Conservation (phyloP, 1,139 yeast species). For the Keqinozyma sinolaborantium region DNA sequence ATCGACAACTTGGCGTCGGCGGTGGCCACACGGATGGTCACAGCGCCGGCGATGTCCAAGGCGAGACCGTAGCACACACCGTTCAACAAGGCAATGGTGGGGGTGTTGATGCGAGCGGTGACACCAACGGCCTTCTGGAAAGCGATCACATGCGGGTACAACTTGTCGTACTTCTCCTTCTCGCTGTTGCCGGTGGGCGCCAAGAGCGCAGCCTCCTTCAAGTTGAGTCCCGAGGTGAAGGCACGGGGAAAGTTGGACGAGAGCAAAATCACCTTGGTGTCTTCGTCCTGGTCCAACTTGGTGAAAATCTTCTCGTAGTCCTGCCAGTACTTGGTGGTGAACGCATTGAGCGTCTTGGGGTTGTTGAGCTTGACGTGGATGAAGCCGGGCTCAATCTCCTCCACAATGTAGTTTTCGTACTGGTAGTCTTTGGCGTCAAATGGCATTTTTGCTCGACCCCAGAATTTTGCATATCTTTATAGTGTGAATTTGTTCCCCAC, state of each 20-base stretch:
- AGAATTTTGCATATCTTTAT: not conserved
- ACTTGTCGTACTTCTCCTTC: constrained; percentile 20
- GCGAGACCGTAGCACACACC: constrained; percentile 61
- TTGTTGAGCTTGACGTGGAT: constrained; percentile 63
- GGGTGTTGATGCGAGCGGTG: constrained; percentile 45
- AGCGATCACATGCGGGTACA: constrained; percentile 43
- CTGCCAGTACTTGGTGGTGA: constrained; percentile 50
- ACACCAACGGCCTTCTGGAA: constrained; percentile 57
- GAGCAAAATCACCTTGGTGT: constrained; percentile 50
- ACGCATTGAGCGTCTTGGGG: constrained; percentile 60
- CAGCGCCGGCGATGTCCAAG: constrained; percentile 59
- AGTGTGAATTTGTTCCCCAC: constrained; percentile 2
- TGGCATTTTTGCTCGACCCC: constrained; percentile 11
- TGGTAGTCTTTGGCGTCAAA: constrained; percentile 25
- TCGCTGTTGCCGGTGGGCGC: constrained; percentile 6
- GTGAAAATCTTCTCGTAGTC: constrained; percentile 52
- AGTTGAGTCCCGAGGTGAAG: constrained; percentile 67
- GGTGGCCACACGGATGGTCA: constrained; percentile 56
- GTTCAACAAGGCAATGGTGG: constrained; percentile 46
- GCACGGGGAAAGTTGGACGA: constrained; percentile 55
- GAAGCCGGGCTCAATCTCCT: constrained; percentile 45
- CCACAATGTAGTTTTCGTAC: constrained; percentile 36
- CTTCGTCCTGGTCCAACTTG: constrained; percentile 41
- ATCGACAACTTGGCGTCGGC: constrained; percentile 55
- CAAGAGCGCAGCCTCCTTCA: constrained; percentile 34